These are phyloP conservation scores for Claviceps pusilla DNA, from an alignment of 2,329 filamentous ascomycete genomes.

Conservation along the genomic window DNA sequence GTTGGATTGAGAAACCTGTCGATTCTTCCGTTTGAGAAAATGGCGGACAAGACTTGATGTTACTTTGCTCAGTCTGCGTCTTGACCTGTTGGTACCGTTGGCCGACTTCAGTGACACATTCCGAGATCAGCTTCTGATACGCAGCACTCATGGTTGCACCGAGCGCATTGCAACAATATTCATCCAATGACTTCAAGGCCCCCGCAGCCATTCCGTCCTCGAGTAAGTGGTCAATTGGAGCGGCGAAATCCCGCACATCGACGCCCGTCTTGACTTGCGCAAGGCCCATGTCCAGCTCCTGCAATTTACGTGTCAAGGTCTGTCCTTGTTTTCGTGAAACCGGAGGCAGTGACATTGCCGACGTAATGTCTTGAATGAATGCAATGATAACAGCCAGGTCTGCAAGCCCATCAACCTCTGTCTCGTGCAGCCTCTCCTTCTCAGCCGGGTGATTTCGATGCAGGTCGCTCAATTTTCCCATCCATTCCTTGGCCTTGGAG, in stretches of 20 bases:
- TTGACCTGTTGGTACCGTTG: not conserved
- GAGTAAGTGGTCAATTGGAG: not conserved
- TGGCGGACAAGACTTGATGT: not conserved
- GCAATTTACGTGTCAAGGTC: not conserved
- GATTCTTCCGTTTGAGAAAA: not conserved
- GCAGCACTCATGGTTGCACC: not conserved
- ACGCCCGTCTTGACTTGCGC: not conserved
- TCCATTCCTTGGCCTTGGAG: not conserved
- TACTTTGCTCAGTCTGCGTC: not conserved
- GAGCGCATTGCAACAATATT: not conserved
- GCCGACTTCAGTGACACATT: not conserved
- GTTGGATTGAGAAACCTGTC: not conserved
- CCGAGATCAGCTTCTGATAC: not conserved
- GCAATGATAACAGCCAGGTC: not conserved
- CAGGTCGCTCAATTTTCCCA: not conserved
- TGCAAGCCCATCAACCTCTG: not conserved
- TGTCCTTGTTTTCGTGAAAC: not conserved
- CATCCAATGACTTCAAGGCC: not conserved
- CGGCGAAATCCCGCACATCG: not conserved
- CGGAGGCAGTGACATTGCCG: not conserved
- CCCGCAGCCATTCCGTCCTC: not conserved
- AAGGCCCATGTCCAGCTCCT: not conserved
- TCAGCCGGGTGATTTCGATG: not conserved
- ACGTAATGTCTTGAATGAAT: not conserved
- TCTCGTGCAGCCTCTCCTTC: not conserved